Percentiles rank a stretch among this genome's conserved stretches.
Conservation (phyloP, 257 asterid genomes). For the Ehretia macrophylla region DNA sequence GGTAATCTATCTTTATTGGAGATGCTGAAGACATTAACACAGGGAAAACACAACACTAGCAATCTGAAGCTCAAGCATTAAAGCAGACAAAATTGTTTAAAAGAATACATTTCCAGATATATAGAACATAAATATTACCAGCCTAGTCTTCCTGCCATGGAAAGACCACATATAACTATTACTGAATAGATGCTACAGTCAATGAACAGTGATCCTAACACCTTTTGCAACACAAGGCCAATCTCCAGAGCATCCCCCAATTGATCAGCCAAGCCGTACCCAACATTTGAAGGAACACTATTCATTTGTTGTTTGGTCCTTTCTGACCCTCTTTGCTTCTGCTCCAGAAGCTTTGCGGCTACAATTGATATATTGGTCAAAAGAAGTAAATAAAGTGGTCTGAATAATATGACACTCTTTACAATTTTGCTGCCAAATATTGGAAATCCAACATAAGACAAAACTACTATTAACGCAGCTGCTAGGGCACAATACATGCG, state of each 20-base stretch:
- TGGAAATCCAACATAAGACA: slow-evolving; percentile 56
- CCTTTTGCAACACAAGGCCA: slow-evolving; percentile 43
- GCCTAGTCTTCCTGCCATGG: slow-evolving; percentile 32
- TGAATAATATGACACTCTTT: slow-evolving; percentile 32
- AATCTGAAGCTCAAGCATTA: not conserved
- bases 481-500: slow-evolving; percentile 51
- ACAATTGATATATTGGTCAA: slow-evolving; percentile 60
- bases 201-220: slow-evolving; percentile 54
- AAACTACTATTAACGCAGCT: slow-evolving; percentile 54
- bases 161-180: slow-evolving; percentile 49
- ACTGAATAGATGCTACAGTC: slow-evolving; percentile 64
- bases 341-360: slow-evolving; percentile 34
- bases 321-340: slow-evolving; percentile 17
- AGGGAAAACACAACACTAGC: not conserved
- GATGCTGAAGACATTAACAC: too few species aligned
- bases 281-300: slow-evolving; percentile 25
- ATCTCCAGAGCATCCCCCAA: slow-evolving; percentile 56
- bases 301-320: slow-evolving; percentile 23
- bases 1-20: too few species aligned
- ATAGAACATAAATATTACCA: slow-evolving; percentile 17
- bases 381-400: slow-evolving; percentile 66
- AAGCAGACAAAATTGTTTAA: too few species aligned
- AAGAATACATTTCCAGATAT: not conserved
- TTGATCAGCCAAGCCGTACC: slow-evolving; percentile 44
- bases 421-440: slow-evolving; percentile 30